phyloP scores from a whole-genome alignment of 192 early-diverging fungal species.

The Chytriomyces confervae region DNA sequence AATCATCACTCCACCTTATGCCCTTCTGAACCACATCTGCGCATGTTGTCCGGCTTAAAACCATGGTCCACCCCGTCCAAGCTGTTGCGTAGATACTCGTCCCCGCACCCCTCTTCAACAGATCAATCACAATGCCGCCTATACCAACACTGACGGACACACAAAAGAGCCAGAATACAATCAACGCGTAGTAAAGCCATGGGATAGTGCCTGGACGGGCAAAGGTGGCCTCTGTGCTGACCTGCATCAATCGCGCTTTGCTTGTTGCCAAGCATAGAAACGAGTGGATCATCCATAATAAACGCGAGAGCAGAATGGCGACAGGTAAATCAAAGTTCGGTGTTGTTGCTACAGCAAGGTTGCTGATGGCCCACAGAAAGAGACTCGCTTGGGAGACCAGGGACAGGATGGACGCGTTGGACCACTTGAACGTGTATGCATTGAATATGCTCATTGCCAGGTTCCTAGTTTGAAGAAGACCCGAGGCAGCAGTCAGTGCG shows the following conservation, averaged over 20 bases:
- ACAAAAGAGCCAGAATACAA: not conserved
- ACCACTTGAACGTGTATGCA: too few species aligned
- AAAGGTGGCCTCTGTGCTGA: not conserved
- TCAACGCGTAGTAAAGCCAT: not conserved
- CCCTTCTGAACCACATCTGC: not conserved
- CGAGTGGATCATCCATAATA: not conserved
- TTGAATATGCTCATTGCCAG: too few species aligned
- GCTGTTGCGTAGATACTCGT: not conserved
- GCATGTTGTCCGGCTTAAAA: not conserved
- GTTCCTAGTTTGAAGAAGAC: too few species aligned
- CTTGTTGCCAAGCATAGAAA: not conserved
- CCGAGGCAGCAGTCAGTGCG: too few species aligned
- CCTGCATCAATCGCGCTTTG: not conserved
- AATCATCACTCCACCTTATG: not conserved
- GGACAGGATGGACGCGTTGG: not conserved
- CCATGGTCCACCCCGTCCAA: constrained; percentile 11
- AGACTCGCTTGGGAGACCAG: not conserved
- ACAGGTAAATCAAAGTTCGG: not conserved
- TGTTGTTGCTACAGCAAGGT: not conserved
- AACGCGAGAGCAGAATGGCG: not conserved
- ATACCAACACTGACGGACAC: not conserved
- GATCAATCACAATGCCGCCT: not conserved
- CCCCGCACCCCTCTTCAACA: not conserved
- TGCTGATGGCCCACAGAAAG: not conserved
- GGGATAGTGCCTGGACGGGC: not conserved